Base-by-base conservation (phyloP, 306 rosid species). In the Malus asiatica region DNA sequence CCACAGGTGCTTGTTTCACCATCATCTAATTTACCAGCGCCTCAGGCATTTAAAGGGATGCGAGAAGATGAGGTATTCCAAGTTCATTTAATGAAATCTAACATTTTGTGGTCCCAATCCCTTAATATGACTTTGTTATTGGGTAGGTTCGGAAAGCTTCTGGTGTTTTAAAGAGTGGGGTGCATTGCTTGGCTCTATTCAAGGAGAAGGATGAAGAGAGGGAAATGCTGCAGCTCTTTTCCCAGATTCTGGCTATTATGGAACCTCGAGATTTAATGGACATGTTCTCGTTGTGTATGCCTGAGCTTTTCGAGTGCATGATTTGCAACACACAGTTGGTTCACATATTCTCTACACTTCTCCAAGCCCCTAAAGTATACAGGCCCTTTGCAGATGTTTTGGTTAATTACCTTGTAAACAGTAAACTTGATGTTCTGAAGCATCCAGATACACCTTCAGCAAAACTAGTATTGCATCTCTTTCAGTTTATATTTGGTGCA, bases 181-280 rank as follows among this genome's bases (percentile, higher is more conserved):
- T 96, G 63, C 97, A 96, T 84, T 96, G 99, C 91, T 87, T 96
- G 69, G 95, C 96, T 6, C 97, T 96, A 65, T 96, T 96, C 85
- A 96, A 90, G 84, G 99, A 96, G 83, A 96, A 96, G 82, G 98
- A 96, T 13, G 99, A 96, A 87, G 99, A 96, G 87, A 88, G 88
- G 90, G 99, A 96, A 64, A 96, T 96, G 99, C 89, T 92, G 76
- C 84, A 86, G 75, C 97, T 90, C 73, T 96, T 96, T 70, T 92
- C 98, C 42, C 98, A 96, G 89, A 96, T 96, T 87, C 85, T 96
- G 85, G 91, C 91, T 75, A 89, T 96, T 72, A 96, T 96, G 99
- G 99, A 96, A 78, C 97, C 98, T 72, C 92, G 99, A 35, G 99
- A 96, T 89, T 90, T 96, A 46, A 96, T 96, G 99, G 99, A 96